Evolutionary conservation across 2,329 filamentous ascomycete genomes (phyloP), one percentile per base, ranked within the genome.

Genomic region (Cryphonectria japonica): DNA sequence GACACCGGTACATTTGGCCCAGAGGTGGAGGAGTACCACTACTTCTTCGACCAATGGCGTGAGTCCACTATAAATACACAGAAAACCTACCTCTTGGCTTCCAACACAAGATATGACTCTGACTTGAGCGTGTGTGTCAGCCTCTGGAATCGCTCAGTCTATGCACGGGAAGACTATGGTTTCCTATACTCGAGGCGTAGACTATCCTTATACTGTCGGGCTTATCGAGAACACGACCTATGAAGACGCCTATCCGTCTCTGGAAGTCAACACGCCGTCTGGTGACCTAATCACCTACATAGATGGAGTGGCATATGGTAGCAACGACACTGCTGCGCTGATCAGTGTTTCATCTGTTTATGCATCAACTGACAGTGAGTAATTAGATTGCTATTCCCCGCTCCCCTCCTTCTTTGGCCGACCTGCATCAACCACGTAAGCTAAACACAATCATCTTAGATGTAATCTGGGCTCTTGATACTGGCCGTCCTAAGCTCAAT

Each of bases 121-220:
- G 61, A 64, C 39, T 19, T 29, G n/a, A 6, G 26, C 37, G 14
- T 7, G 13, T 64, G 9, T 39, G 19, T 50, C 22, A 64, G 61
- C 61, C 13, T 29, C 61, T 11, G 61, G 61, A 19, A 64, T 64
- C 22, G 61, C 61, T 39, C 61, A 43, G 61, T 64, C 61, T 43
- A 64, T 64, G 61, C 61, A 64, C 32, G 61, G 61, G n/a, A 64
- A 64, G 61, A 64, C 22, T 14, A 64, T 64, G 61, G 61, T 64
- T 19, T 64, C 61, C 8, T 64, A 64, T 43, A 41, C 61, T 37
- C 41, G 61, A 29, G 61, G 61, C 39, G 26, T 22, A 41, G 61
- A 64, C n/a, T 64, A 64, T 13, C 37, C 61, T 16, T 64, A 43
- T 29, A 64, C 61, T 4, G 61, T 64, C 29, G 61, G 61, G 61